phyloP scores from a whole-genome alignment of 2,329 filamentous ascomycete genomes.

The Sclerotinia spermophila region DNA sequence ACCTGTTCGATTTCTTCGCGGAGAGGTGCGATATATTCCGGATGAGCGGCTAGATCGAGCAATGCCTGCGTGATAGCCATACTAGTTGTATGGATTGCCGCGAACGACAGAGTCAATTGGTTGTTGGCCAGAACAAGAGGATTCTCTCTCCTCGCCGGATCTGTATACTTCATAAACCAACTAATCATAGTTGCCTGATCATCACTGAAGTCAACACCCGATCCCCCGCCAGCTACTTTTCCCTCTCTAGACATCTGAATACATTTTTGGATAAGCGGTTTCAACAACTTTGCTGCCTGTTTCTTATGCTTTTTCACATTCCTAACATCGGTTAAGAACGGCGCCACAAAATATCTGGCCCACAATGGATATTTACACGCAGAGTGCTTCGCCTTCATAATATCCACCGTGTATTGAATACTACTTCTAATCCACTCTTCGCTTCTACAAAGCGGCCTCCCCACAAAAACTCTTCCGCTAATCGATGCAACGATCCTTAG shows the following conservation, averaged over 20 bases:
- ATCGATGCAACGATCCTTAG: background rate
- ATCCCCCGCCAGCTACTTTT: background rate
- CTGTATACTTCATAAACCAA: constrained; percentile 1
- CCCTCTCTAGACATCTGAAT: background rate
- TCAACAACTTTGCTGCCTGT: background rate
- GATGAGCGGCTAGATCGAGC: constrained; percentile 49
- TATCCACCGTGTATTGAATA: background rate
- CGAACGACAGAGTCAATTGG: constrained; percentile 25
- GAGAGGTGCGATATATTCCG: constrained; percentile 41
- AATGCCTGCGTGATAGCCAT: constrained; percentile 47
- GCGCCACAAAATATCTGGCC: background rate
- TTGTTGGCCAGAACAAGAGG: background rate
- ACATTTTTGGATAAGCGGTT: background rate
- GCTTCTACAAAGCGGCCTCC: constrained; percentile 5
- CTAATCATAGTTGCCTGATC: background rate
- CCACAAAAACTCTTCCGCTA: constrained; percentile 13
- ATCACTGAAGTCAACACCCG: background rate
- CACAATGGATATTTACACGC: background rate
- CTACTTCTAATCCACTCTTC: constrained; percentile 7
- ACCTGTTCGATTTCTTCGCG: constrained; percentile 31
- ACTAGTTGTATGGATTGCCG: constrained; percentile 51
- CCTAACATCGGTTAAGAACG: constrained; percentile 3
- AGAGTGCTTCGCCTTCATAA: background rate
- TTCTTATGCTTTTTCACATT: background rate
- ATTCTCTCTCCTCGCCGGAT: background rate